Base-by-base conservation (phyloP, 2,329 filamentous ascomycete species). In the Periconia digitata region DNA sequence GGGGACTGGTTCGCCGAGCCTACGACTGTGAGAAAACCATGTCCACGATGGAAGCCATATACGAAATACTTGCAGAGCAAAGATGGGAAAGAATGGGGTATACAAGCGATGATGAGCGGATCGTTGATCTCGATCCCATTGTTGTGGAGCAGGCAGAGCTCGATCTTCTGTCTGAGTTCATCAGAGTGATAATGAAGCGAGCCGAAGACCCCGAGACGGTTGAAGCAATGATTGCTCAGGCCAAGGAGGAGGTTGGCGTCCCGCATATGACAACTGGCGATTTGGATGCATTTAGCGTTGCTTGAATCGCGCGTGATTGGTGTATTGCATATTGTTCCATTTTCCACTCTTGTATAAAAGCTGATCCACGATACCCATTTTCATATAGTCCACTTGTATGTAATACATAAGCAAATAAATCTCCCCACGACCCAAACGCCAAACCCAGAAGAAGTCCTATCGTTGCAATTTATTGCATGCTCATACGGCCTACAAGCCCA, bases 401-500 rank as follows among this genome's bases (percentile, higher is more conserved):
- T 10, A 32, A 13, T 10, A 23, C 12, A 40, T 16, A n/a, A 15
- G 6, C 12, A 10, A 6, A 40, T 15, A 40, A n/a, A 21, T 16
- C 21, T 7, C 22, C 24, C 20, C 21, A 40, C 3, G n/a, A n/a
- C 13, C 21, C 18, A 12, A 40, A 40, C 38, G 13, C 38, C 21
- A 27, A 32, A 40, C 38, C 18, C n/a, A 4, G 27, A 32, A 39
- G 22, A 22, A 36, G 15, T n/a, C 36, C 8, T 39, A 18, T 39
- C 5, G 17, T 13, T 18, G 4, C 21, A 20, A 18, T 15, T 10
- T 18, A 8, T 21, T 40, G 17, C 6, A 3, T 23, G 17, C 8
- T 10, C 24, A 24, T 40, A 23, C 17, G 21, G 16, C 20, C 39
- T 42, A 73, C 44, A 77, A 44, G 1, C 75, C 74, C 48, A 77